A percentile compares a stretch with the other conserved stretches of the same genome.
Conservation (phyloP, 2,329 filamentous ascomycete species). For the Knufia fluminis region DNA sequence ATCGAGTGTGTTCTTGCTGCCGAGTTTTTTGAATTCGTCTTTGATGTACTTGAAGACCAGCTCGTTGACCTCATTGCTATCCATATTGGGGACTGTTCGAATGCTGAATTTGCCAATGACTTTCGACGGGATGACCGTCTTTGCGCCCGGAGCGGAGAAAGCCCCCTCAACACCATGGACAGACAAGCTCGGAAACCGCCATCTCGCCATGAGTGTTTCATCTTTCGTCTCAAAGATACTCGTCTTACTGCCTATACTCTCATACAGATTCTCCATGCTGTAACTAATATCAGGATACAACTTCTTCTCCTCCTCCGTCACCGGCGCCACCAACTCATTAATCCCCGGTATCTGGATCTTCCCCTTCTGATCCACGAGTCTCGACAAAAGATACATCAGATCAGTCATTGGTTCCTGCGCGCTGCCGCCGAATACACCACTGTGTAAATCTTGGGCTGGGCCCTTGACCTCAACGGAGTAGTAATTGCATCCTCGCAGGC, state of each 20-base stretch:
- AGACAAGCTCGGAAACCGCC: conserved; percentile 89
- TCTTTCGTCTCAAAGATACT: conserved; percentile 85
- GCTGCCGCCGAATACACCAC: conserved; percentile 91
- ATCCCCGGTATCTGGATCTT: conserved; percentile 93
- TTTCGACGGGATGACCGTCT: conserved; percentile 97
- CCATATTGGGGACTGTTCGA: conserved; percentile 95
- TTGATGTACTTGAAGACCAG: conserved; percentile 76
- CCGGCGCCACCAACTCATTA: conserved; percentile 80
- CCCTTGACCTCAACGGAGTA: conserved; percentile 87
- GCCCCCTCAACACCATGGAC: conserved; percentile 92
- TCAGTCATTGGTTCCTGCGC: conserved; percentile 99
- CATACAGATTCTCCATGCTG: conserved; percentile 90
- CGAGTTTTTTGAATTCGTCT: conserved; percentile 73
- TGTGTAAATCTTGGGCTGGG: conserved; percentile 88
- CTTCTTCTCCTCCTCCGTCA: conserved; percentile 75
- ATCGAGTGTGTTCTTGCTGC: conserved; percentile 84
- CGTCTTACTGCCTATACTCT: conserved; percentile 82
- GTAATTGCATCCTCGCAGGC: conserved; percentile 95
- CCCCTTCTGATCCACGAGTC: conserved; percentile 78
- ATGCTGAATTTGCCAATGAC: conserved; percentile 98
- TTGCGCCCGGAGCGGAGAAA: conserved; percentile 85
- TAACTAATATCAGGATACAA: conserved; percentile 89
- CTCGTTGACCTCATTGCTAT: conserved; percentile 78
- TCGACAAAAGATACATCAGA: conserved; percentile 69
- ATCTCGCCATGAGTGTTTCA: conserved; percentile 85